phyloP scores from a whole-genome alignment of 176 grass and related monocot genomes.

The Melocanna baccifera region DNA sequence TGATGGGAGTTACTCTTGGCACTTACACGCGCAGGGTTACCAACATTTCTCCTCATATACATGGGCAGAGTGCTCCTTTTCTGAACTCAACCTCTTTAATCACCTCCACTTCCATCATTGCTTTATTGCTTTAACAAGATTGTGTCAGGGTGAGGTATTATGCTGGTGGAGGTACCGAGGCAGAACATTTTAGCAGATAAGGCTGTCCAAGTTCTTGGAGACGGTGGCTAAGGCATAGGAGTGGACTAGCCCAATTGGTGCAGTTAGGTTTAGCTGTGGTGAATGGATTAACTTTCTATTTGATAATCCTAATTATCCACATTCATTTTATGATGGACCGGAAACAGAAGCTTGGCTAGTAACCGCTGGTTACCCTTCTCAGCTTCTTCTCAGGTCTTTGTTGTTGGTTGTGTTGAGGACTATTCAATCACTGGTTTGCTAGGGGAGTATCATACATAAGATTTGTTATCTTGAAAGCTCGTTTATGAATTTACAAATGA shows the following conservation, averaged over 20 bases:
- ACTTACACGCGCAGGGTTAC: too few species aligned
- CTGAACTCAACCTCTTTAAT: too few species aligned
- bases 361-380: slow-evolving; percentile 8
- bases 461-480: slow-evolving; percentile 2
- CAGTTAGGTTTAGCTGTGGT: neutral
- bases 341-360: neutral
- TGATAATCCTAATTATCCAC: neutral
- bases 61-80: too few species aligned
- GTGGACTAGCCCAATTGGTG: neutral
- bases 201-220: neutral
- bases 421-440: slow-evolving; percentile 17
- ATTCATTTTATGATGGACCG: slow-evolving; percentile 18
- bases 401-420: neutral
- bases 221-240: neutral
- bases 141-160: neutral
- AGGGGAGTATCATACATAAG: slow-evolving; percentile 5
- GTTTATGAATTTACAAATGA: slow-evolving; percentile 2
- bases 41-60: too few species aligned
- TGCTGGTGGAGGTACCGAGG: slow-evolving; percentile 7
- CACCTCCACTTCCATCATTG: too few species aligned
- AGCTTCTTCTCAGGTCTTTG: slow-evolving; percentile 8
- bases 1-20: too few species aligned
- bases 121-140: too few species aligned
- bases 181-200: slow-evolving; percentile 8
- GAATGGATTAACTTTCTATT: neutral